These are phyloP conservation scores for Xylariaceae sp. DNA, from an alignment of 2,329 filamentous ascomycete genomes.

Conservation along the genomic window DNA sequence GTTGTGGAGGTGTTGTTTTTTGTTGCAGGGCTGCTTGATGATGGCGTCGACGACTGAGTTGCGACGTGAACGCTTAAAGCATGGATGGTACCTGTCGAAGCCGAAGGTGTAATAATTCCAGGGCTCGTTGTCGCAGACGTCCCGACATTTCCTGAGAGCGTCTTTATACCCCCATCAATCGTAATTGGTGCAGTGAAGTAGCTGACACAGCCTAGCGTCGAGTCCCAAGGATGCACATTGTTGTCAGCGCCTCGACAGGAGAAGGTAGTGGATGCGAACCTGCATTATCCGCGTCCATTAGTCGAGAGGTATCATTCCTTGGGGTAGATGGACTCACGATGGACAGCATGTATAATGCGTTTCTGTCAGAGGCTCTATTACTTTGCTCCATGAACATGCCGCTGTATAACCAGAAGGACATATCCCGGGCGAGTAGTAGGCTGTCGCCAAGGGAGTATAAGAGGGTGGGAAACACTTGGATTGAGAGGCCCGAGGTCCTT, in stretches of 20 bases:
- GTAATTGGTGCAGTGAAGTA: conserved; percentile 2
- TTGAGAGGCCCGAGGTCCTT: conserved; percentile 1
- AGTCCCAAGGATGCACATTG: conserved; percentile 1
- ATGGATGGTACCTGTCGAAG: conserved; percentile 4
- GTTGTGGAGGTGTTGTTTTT: not conserved
- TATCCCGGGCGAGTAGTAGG: conserved; percentile 7
- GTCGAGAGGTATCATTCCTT: not conserved
- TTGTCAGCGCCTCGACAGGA: not conserved
- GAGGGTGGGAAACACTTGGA: conserved; percentile 4
- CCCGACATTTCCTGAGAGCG: not conserved
- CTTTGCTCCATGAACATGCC: conserved; percentile 1
- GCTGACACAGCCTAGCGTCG: conserved; percentile 7
- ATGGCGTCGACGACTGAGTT: not conserved
- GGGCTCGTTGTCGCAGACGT: not conserved
- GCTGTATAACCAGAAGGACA: conserved; percentile 8
- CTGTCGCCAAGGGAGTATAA: not conserved
- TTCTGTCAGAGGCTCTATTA: not conserved
- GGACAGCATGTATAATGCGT: conserved; percentile 8
- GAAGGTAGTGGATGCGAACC: conserved; percentile 3
- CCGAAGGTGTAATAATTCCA: not conserved
- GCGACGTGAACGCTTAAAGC: conserved; percentile 10
- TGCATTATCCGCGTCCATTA: not conserved
- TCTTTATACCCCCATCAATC: not conserved
- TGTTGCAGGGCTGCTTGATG: not conserved
- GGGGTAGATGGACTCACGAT: conserved; percentile 1